These are phyloP conservation scores for Knoxdaviesia proteae DNA, from an alignment of 2,329 filamentous ascomycete species.

Conservation along the genomic window DNA sequence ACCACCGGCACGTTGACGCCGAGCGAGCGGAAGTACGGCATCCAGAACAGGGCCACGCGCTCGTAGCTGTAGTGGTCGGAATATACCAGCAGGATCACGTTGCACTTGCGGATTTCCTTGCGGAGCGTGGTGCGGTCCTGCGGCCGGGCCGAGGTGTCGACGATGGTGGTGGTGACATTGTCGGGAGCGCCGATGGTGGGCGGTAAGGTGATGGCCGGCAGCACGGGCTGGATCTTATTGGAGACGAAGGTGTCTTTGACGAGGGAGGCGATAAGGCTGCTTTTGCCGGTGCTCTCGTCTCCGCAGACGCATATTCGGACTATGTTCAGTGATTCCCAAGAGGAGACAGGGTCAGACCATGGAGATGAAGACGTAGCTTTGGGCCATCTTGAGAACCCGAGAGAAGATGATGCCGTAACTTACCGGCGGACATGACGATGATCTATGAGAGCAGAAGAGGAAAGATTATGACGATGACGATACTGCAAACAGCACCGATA, in stretches of 20 bases:
- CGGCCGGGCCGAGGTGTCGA: conserved; percentile 88
- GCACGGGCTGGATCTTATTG: conserved; percentile 82
- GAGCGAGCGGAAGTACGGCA: conserved; percentile 90
- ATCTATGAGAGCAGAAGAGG: too few species aligned
- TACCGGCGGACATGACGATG: too few species aligned
- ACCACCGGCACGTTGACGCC: conserved; percentile 98
- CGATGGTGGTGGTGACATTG: conserved; percentile 91
- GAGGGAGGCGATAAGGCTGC: conserved; percentile 78
- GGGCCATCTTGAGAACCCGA: too few species aligned
- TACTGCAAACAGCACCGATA: too few species aligned
- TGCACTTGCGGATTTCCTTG: conserved; percentile 89
- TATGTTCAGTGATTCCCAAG: conserved; percentile 9
- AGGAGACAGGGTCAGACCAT: conserved; percentile 4
- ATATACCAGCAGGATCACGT: conserved; percentile 91
- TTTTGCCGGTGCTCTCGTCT: conserved; percentile 90
- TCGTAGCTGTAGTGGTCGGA: conserved; percentile 99
- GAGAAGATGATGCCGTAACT: too few species aligned
- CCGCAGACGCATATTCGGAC: conserved; percentile 93
- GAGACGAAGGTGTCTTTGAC: conserved; percentile 95
- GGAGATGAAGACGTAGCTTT: too few species aligned
- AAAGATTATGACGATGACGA: too few species aligned
- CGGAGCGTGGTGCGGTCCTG: conserved; percentile 79
- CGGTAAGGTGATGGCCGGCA: conserved; percentile 88
- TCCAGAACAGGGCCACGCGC: conserved; percentile 89
- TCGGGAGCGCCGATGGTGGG: conserved; percentile 84